These are phyloP conservation scores for Wickerhamomyces mucosus DNA, from an alignment of 805 yeast genomes.

Conservation along the genomic window DNA sequence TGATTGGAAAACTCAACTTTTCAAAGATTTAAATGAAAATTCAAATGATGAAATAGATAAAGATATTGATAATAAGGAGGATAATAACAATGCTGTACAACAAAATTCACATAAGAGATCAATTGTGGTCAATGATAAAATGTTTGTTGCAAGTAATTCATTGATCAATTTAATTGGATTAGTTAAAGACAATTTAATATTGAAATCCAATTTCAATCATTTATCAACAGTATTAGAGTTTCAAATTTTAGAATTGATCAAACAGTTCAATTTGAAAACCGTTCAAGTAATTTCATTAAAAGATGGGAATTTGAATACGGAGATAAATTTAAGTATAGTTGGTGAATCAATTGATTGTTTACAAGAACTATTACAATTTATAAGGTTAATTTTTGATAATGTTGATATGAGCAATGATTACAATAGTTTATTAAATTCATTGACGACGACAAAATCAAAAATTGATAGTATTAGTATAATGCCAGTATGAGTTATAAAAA, in stretches of 20 bases:
- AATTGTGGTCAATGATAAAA: slow-evolving; percentile 40
- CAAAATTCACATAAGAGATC: slow-evolving; percentile 27
- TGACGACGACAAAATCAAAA: background rate
- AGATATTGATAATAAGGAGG: background rate
- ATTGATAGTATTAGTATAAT: background rate
- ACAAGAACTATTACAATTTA: background rate
- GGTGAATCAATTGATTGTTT: background rate
- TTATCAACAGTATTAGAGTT: slow-evolving; percentile 29
- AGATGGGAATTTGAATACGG: background rate
- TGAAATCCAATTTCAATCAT: slow-evolving; percentile 49
- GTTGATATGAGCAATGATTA: background rate
- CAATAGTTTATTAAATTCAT: background rate
- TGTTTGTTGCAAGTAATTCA: slow-evolving; percentile 51
- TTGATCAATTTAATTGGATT: slow-evolving; percentile 28
- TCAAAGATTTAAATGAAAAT: too few species aligned
- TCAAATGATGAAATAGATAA: slow-evolving; percentile 2
- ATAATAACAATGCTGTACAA: slow-evolving; percentile 1
- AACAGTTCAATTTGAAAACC: slow-evolving; percentile 40
- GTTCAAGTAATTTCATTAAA: background rate
- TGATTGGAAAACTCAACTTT: slow-evolving; percentile 35
- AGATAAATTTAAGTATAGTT: background rate
- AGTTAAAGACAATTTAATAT: slow-evolving; percentile 43
- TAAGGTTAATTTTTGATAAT: background rate
- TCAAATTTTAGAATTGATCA: slow-evolving; percentile 34
- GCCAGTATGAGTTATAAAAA: too few species aligned